A percentile compares a stretch with the other conserved stretches of the same genome.
phyloP scores from a whole-genome alignment of 805 yeast species.

The Torulaspora microellipsoides region DNA sequence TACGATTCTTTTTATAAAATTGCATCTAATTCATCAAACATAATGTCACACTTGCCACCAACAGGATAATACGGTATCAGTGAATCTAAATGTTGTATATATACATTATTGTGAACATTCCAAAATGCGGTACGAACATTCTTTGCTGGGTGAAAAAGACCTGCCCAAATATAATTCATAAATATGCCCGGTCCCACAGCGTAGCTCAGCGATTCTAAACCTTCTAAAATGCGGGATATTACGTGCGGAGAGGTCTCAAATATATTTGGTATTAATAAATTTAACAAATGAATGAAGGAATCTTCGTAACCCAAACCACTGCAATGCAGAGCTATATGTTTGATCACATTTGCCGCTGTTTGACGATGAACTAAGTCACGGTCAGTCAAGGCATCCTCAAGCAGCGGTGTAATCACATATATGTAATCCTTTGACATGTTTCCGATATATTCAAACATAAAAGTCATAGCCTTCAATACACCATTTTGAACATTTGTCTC shows the following conservation, averaged over 20 bases:
- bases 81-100: conserved; percentile 67
- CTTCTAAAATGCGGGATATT: conserved; percentile 72
- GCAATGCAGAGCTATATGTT: conserved; percentile 76
- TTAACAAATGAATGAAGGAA: conserved; percentile 76
- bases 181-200: conserved; percentile 74
- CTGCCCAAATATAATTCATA: conserved; percentile 76
- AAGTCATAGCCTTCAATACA: conserved; percentile 83
- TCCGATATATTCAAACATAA: conserved; percentile 88
- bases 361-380: conserved; percentile 92
- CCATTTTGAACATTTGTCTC: conserved; percentile 94
- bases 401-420: conserved; percentile 68
- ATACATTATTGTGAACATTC: conserved; percentile 73
- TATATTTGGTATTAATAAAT: conserved; percentile 80
- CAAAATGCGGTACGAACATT: conserved; percentile 83
- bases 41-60: conserved; percentile 34
- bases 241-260: conserved; percentile 97
- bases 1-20: conserved; percentile 19
- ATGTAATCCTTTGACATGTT: conserved; percentile 76
- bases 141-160: conserved; percentile 89
- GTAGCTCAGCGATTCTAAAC: conserved; percentile 65
- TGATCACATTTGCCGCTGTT: conserved; percentile 85
- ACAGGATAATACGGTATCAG: conserved; percentile 80
- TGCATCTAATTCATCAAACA: conserved; percentile 49
- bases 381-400: conserved; percentile 87
- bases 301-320: conserved; percentile 73